Base-by-base conservation (phyloP, 768 basidiomycete genomes). In the Xerocomus brunneocitrinus region DNA sequence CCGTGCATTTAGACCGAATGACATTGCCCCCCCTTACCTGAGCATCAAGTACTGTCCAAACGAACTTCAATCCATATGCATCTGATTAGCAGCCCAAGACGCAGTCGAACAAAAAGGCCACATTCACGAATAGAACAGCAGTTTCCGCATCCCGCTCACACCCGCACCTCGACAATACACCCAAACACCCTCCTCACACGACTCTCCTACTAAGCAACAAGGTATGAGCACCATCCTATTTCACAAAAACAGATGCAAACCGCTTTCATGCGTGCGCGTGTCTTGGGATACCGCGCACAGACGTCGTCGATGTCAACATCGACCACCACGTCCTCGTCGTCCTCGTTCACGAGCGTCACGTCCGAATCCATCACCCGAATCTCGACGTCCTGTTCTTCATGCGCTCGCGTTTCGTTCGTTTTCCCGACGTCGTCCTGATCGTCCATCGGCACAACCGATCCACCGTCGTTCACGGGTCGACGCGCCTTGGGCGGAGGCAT, bases 311-410 rank as follows among this genome's bases (percentile, higher is more conserved):
- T 24, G 42, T 68, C 32, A 4, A 34, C 32, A 34, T 5, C 58
- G 50, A 56, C 31, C 30, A 44, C 45, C 36, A 58, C 46, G 5
- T 54, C 47, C 5, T 53, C 55, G 4, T 59, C 60, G 43, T 63
- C 62, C 14, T 63, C 61, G 47, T 60, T 58, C 35, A 71, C 66
- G 30, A 68, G 69, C 2, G 68, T 68, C 55, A 47, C 25, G 19
- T 70, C 67, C 1, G 67, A 68, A 46, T 60, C 68, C 47, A 62
- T 52, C 25, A 53, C 22, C 8, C 8, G 38, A 2, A 55, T 40
- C 10, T 49, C 60, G 8, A 39, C 28, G 25, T 47, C 57, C 2
- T 47, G 47, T 10, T 48, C 46, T 19, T 19, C 19, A 19, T 19
- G 19, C 2, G 39, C 52, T 32, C 30, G 30, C 25, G n/a, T 52